Percentiles rank a stretch among this genome's conserved stretches.
phyloP scores from a whole-genome alignment of 768 basidiomycete species.

The Phanerochaete sordida region DNA sequence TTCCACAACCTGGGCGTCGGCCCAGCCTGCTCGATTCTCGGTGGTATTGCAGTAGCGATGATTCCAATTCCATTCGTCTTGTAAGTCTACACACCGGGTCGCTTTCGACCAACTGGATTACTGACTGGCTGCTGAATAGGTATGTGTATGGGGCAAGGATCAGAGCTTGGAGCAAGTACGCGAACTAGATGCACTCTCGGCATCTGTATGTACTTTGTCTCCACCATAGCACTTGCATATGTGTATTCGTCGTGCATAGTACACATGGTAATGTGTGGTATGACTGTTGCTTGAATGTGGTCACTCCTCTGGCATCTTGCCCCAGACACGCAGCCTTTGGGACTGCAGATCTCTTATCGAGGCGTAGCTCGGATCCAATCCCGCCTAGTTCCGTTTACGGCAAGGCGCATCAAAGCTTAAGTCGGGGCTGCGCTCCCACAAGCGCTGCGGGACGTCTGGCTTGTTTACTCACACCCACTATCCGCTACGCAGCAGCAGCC shows the following conservation, averaged over 20 bases:
- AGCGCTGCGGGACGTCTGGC: not conserved
- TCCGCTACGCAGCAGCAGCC: not conserved
- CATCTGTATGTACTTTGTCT: no score
- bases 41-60: slow-evolving; percentile 7
- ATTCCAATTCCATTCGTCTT: slow-evolving; percentile 11
- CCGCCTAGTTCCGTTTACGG: not conserved
- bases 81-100: not conserved
- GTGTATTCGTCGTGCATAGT: not conserved
- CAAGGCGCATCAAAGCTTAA: not conserved
- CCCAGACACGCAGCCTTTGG: no score
- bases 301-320: no score
- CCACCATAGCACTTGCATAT: not conserved
- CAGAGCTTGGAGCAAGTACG: slow-evolving; percentile 8
- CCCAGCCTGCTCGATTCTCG: slow-evolving; percentile 11
- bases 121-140: not conserved
- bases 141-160: slow-evolving; percentile 12
- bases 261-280: no score
- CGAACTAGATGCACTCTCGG: not conserved
- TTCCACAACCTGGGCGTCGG: slow-evolving; percentile 15
- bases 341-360: no score
- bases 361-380: not conserved
- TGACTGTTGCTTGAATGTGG: no score
- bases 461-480: not conserved
- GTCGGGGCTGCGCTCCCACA: not conserved
- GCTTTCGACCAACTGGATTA: not conserved